Conservation (phyloP, 352 stramenopile genomes). For the Pilasporangium apinafurcum region DNA sequence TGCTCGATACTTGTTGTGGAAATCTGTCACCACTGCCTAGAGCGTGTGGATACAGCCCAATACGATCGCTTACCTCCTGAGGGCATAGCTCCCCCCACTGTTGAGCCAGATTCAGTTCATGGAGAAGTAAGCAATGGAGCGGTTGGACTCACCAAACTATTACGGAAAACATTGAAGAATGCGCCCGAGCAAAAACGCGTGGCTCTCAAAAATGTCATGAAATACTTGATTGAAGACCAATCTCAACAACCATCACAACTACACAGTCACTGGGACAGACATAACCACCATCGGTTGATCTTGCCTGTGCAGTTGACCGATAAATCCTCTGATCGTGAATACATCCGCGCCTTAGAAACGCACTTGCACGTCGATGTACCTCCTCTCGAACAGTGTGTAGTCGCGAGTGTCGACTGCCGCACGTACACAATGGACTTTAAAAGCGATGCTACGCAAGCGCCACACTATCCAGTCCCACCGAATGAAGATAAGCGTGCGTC, state of each 20-base stretch:
- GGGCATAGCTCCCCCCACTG: conserved; percentile 9
- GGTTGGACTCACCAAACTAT: conserved; percentile 26
- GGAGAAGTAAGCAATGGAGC: conserved; percentile 10
- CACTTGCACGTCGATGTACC: conserved; percentile 9
- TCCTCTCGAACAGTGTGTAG: conserved; percentile 15
- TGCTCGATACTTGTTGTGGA: conserved; percentile 19
- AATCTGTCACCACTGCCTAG: conserved; percentile 49
- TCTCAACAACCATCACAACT: conserved; percentile 27
- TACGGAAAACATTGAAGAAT: conserved; percentile 33
- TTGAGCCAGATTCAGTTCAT: conserved; percentile 15
- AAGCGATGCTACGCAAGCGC: conserved; percentile 5
- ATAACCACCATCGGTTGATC: background rate
- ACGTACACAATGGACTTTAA: conserved; percentile 27
- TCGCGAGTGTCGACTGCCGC: conserved; percentile 18
- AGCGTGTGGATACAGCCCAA: conserved; percentile 43
- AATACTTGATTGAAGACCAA: conserved; percentile 35
- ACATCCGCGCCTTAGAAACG: conserved; percentile 13
- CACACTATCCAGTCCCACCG: conserved; percentile 15
- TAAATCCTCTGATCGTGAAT: conserved; percentile 11
- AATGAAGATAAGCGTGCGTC: conserved; percentile 28
- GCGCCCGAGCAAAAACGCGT: conserved; percentile 16
- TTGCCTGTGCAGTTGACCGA: conserved; percentile 5
- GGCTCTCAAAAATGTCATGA: conserved; percentile 42
- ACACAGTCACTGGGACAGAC: conserved; percentile 10
- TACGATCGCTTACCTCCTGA: conserved; percentile 33